A percentile compares a stretch with the other conserved stretches of the same genome.
These are phyloP conservation scores for Haplosporangium sp. DNA, from an alignment of 371 early-diverging fungal genomes.

Conservation along the genomic window DNA sequence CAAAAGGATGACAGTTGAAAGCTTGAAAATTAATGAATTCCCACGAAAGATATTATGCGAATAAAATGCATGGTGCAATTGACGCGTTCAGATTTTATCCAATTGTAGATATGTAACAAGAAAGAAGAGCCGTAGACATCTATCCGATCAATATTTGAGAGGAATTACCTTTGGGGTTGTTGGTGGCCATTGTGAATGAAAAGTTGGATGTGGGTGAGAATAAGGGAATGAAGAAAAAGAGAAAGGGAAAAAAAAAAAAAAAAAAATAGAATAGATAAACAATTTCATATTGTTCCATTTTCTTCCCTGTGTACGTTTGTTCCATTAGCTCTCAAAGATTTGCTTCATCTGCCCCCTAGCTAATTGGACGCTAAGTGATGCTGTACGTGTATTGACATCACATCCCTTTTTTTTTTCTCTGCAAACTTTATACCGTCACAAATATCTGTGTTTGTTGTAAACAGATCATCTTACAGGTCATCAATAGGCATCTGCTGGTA, in stretches of 20 bases:
- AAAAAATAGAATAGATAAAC: conserved; percentile 7
- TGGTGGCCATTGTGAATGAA: conserved; percentile 38
- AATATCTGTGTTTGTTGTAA: too few relatives aligned
- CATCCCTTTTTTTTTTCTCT: not conserved
- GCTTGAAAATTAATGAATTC: not conserved
- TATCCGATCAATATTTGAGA: not conserved
- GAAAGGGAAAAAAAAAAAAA: conserved; percentile 12
- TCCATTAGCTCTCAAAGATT: not conserved
- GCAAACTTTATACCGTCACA: too few relatives aligned
- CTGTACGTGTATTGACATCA: not conserved
- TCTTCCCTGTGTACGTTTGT: conserved; percentile 21
- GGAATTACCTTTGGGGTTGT: conserved; percentile 36
- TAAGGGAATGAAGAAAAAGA: conserved; percentile 4
- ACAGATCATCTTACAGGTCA: too few relatives aligned
- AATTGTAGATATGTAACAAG: not conserved
- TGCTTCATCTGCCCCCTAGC: not conserved
- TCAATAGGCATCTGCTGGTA: not conserved
- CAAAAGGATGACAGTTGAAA: not conserved
- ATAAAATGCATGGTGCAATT: not conserved
- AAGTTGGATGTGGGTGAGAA: conserved; percentile 5
- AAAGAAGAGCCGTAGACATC: not conserved
- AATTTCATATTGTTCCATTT: conserved; percentile 12
- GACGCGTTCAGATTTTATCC: conserved; percentile 10
- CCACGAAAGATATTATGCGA: not conserved
- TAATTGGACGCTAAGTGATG: not conserved